phyloP scores from a whole-genome alignment of 2,329 filamentous ascomycete species.

The Botrytis fragariae region DNA sequence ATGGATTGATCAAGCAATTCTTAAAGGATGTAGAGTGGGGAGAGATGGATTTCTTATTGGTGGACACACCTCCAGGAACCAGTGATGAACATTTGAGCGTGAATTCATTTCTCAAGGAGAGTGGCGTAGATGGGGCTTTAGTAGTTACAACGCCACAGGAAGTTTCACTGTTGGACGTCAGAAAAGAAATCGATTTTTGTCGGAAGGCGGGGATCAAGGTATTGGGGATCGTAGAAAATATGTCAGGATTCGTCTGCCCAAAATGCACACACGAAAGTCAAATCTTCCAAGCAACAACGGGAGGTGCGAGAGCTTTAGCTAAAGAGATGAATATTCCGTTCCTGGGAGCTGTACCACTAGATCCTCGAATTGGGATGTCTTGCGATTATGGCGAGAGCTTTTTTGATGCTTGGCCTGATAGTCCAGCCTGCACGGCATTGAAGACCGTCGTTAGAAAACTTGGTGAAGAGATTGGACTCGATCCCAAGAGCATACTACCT shows the following conservation, averaged over 20 bases:
- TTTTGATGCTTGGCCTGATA: conserved; percentile 90
- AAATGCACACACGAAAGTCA: conserved; percentile 79
- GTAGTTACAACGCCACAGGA: conserved; percentile 95
- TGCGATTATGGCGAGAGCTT: conserved; percentile 98
- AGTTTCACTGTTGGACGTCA: conserved; percentile 84
- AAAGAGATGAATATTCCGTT: conserved; percentile 87
- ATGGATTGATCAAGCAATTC: conserved; percentile 96
- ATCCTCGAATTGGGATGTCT: conserved; percentile 91
- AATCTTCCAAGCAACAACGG: conserved; percentile 90
- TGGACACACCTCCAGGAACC: conserved; percentile 94
- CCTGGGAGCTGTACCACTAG: conserved; percentile 83
- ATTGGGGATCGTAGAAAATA: conserved; percentile 92
- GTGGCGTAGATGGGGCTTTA: conserved; percentile 88
- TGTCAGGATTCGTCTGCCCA: conserved; percentile 95
- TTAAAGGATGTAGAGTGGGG: conserved; percentile 98
- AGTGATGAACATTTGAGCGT: conserved; percentile 94
- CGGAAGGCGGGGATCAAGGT: conserved; percentile 87
- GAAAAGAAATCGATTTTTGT: conserved; percentile 98
- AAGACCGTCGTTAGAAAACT: conserved; percentile 75
- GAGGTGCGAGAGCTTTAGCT: conserved; percentile 76
- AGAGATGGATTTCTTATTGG: conserved; percentile 85
- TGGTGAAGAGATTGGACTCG: conserved; percentile 57
- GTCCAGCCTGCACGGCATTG: conserved; percentile 81
- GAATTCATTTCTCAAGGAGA: conserved; percentile 86
- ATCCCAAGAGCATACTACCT: conserved; percentile 21